Base-by-base conservation (phyloP, 352 stramenopile species). In the Phytophthora pseudosyringae region DNA sequence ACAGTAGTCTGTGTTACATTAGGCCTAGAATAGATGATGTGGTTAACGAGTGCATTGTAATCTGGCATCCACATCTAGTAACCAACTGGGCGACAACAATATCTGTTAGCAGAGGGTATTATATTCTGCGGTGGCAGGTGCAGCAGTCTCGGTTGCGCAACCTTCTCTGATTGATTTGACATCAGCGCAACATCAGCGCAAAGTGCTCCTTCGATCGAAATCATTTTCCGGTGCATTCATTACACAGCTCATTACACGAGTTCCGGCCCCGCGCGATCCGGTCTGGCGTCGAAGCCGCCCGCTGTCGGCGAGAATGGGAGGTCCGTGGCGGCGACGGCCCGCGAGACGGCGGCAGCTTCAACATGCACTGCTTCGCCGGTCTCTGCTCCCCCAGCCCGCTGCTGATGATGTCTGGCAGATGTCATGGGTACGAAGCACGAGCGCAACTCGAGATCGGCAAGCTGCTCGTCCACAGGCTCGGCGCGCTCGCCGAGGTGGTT, bases 401-500 rank as follows among this genome's bases (percentile, higher is more conserved):
- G 60, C 59, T 56, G 59, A 21, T n/a, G 48, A 52, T 15, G 49
- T 54, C 59, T 40, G 36, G n/a, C 44, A 18, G 41, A 58, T 21
- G 46, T 4, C 64, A 71, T 71, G 41, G 64, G 58, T 46, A 71
- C 58, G 57, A 71, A 71, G 49, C 64, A 68, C 32, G 64, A 71
- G 15, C 44, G 64, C 50, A 68, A n/a, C 57, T 71, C 64, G 28
- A 71, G 49, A 67, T 71, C 49, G 16, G 57, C 18, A 48, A 63
- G 45, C 45, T 52, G 53, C 18, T 52, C 64, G 45, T 68, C 50
- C 36, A 51, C 38, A 11, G 56, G 64, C 3, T 64, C 57, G n/a
- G 33, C 12, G 29, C 52, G 64, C 35, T 71, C 49, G 4, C 50
- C 59, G 11, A 71, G 16, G 43, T 71, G 64, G 39, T 44, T 67